A percentile compares a stretch with the other conserved stretches of the same genome.
Conservation (phyloP, 2,329 filamentous ascomycete genomes). For the Pseudogymnoascus sp. region DNA sequence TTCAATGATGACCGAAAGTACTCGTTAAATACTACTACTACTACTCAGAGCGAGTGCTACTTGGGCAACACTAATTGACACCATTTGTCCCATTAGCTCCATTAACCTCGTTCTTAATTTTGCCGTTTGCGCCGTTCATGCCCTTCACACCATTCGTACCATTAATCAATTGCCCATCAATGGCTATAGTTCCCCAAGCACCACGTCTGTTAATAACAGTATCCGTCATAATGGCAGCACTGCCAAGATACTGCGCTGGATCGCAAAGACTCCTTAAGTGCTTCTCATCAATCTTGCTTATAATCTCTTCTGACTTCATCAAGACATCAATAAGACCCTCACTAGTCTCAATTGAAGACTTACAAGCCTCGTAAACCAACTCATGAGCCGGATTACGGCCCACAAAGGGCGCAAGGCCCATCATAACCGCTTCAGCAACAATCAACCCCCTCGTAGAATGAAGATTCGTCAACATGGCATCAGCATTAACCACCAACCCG, state of each 20-base stretch:
- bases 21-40: neutral
- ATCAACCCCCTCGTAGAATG: slow-evolving; percentile 43
- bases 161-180: neutral
- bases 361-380: slow-evolving; percentile 46
- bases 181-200: slow-evolving; percentile 11
- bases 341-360: slow-evolving; percentile 35
- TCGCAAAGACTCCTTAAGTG: slow-evolving; percentile 38
- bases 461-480: slow-evolving; percentile 42
- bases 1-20: neutral
- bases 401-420: slow-evolving; percentile 46
- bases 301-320: slow-evolving; percentile 24
- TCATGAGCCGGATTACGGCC: slow-evolving; percentile 43
- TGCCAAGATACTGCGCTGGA: slow-evolving; percentile 36
- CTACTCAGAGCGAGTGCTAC: neutral
- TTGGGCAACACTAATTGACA: neutral
- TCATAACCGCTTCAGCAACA: slow-evolving; percentile 52
- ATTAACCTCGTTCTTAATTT: neutral
- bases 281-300: slow-evolving; percentile 30
- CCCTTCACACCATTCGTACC: neutral
- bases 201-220: slow-evolving; percentile 20
- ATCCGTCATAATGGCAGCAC: slow-evolving; percentile 26
- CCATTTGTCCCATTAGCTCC: neutral
- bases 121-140: neutral
- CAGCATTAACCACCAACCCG: slow-evolving; percentile 41
- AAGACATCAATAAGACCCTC: slow-evolving; percentile 18